Evolutionary conservation across 495 filamentous ascomycete species (phyloP).

Genomic region (Podospora pseudoanserina): DNA sequence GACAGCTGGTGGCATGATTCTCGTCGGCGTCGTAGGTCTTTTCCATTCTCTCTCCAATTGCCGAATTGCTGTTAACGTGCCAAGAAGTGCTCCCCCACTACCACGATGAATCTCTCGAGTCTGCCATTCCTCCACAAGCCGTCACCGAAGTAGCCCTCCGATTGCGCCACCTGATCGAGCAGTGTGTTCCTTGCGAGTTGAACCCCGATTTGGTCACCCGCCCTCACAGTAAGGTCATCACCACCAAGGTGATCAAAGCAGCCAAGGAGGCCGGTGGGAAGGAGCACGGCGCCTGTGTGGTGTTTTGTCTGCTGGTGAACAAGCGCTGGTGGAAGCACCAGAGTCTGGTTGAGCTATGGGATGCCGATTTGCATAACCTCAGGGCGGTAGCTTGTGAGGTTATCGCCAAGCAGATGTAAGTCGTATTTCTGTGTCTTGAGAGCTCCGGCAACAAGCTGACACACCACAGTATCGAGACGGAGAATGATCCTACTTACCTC

Average conservation of each 20-base stretch:
- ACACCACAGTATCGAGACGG: conserved; percentile 65
- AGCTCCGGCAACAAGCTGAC: neutral
- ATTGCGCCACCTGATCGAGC: conserved; percentile 86
- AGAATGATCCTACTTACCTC: conserved; percentile 71
- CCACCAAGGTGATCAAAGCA: conserved; percentile 67
- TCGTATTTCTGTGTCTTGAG: neutral
- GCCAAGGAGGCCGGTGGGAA: conserved; percentile 75
- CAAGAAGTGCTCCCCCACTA: conserved; percentile 59
- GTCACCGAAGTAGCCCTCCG: conserved; percentile 86
- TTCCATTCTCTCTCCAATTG: neutral
- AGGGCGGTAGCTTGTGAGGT: conserved; percentile 87
- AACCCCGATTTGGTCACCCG: conserved; percentile 65
- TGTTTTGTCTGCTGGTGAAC: conserved; percentile 80
- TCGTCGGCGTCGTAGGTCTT: conserved; percentile 37
- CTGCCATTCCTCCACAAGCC: conserved; percentile 61
- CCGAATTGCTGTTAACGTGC: conserved; percentile 14
- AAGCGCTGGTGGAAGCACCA: conserved; percentile 89
- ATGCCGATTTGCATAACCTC: conserved; percentile 75
- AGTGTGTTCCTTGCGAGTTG: conserved; percentile 82
- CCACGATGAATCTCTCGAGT: conserved; percentile 48
- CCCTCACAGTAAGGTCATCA: conserved; percentile 82
- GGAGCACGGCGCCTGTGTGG: conserved; percentile 71
- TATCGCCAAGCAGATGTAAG: conserved; percentile 75
- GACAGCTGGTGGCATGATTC: conserved; percentile 35
- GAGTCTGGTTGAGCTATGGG: conserved; percentile 78